Conservation (phyloP, 345 rosid genomes). For the Populus nigra region DNA sequence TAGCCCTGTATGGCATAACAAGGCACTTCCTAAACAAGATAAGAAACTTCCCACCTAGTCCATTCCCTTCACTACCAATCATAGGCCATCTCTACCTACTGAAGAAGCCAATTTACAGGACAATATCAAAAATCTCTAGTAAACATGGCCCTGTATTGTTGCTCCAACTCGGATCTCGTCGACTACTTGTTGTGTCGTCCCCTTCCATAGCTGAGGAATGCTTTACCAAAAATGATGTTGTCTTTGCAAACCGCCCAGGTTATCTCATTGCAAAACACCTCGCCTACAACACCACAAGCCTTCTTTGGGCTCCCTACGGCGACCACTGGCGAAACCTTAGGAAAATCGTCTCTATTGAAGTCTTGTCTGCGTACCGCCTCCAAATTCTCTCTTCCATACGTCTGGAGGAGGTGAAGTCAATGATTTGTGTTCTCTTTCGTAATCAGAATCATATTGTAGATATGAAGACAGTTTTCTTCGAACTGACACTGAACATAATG, state of each 20-base stretch:
- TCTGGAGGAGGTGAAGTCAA: conserved; percentile 21
- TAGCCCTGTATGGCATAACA: conserved; percentile 7
- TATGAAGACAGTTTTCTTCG: conserved; percentile 25
- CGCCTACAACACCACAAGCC: conserved; percentile 22
- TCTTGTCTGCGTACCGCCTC: conserved; percentile 29
- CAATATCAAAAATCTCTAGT: conserved; percentile 24
- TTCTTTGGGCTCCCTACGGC: conserved; percentile 30
- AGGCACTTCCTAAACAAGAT: neutral
- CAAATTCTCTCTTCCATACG: conserved; percentile 18
- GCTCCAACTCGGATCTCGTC: conserved; percentile 30
- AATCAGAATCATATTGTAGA: conserved; percentile 3
- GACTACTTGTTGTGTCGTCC: conserved; percentile 30
- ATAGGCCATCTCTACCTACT: conserved; percentile 41
- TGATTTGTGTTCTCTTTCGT: conserved; percentile 1
- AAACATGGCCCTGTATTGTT: conserved; percentile 17
- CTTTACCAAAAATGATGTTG: conserved; percentile 32
- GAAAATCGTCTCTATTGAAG: conserved; percentile 18
- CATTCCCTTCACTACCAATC: conserved; percentile 24
- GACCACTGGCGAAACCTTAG: conserved; percentile 39
- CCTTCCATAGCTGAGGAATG: conserved; percentile 30
- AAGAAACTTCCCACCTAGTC: conserved; percentile 26
- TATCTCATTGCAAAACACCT: conserved; percentile 25
- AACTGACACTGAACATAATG: conserved; percentile 29
- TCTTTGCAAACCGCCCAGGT: conserved; percentile 37
- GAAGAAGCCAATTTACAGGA: conserved; percentile 22